Evolutionary conservation across 2,329 filamentous ascomycete genomes (phyloP).

Genomic region (Chaetoscypha palmicola): DNA sequence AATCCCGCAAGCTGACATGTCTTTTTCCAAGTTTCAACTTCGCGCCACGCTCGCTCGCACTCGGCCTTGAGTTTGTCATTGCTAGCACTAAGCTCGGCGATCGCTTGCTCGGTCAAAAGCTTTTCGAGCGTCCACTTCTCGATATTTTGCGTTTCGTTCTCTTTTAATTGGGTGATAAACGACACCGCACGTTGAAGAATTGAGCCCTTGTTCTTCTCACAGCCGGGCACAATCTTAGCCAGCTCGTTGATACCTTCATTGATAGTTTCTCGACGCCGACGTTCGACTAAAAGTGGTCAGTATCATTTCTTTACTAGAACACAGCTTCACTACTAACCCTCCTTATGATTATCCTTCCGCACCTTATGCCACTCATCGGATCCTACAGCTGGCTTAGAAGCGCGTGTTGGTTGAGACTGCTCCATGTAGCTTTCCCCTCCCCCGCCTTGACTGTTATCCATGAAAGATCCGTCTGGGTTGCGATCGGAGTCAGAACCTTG

Average conservation of each 20-base stretch:
- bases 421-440: conserved; percentile 32
- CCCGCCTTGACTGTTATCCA: conserved; percentile 31
- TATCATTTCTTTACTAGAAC: not conserved
- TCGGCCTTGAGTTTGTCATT: conserved; percentile 83
- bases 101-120: conserved; percentile 79
- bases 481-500: conserved; percentile 36
- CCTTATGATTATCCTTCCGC: conserved; percentile 96
- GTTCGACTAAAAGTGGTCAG: conserved; percentile 63
- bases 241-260: conserved; percentile 99
- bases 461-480: conserved; percentile 33
- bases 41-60: conserved; percentile 69
- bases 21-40: conserved; percentile 73
- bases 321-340: conserved; percentile 54
- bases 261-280: conserved; percentile 92
- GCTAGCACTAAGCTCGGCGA: conserved; percentile 76
- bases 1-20: conserved; percentile 55
- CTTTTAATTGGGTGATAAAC: conserved; percentile 90
- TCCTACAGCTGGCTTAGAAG: conserved; percentile 78
- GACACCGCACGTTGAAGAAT: conserved; percentile 89
- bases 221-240: conserved; percentile 93
- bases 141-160: conserved; percentile 89
- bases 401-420: conserved; percentile 33
- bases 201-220: conserved; percentile 98
- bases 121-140: conserved; percentile 94
- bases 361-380: conserved; percentile 98